Evolutionary conservation across 148 eudicot genomes (phyloP).

Genomic region (Chenopodium quinoa): DNA sequence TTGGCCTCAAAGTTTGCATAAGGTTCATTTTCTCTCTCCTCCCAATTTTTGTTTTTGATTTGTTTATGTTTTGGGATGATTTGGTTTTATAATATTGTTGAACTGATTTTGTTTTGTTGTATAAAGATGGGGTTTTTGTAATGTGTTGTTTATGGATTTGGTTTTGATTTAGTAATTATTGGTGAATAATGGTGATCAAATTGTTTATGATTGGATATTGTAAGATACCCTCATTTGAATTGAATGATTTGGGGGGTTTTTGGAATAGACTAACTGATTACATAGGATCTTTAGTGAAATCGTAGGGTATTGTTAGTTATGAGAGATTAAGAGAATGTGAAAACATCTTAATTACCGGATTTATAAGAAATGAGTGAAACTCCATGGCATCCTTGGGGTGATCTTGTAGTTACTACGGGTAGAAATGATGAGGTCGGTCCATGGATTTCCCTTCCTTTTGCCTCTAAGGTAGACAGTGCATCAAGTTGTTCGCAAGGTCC

Average conservation of each 20-base stretch:
- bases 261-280: background rate
- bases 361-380: too few relatives aligned
- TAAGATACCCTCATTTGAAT: background rate
- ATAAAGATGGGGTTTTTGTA: background rate
- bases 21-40: conserved; percentile 35
- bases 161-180: background rate
- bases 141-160: background rate
- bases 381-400: too few relatives aligned
- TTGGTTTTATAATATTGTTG: too few relatives aligned
- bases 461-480: too few relatives aligned
- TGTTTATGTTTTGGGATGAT: background rate
- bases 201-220: background rate
- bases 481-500: too few relatives aligned
- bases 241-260: background rate
- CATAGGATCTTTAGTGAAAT: background rate
- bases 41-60: background rate
- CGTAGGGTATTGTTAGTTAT: background rate
- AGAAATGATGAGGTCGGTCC: too few relatives aligned
- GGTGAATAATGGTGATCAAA: too few relatives aligned
- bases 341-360: too few relatives aligned
- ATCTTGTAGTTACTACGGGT: too few relatives aligned
- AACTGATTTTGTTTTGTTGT: too few relatives aligned
- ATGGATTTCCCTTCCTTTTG: too few relatives aligned
- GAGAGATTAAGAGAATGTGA: too few relatives aligned
- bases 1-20: conserved; percentile 87